phyloP scores from a whole-genome alignment of 108 stramenopile genomes.

The Craspedostauros australis region DNA sequence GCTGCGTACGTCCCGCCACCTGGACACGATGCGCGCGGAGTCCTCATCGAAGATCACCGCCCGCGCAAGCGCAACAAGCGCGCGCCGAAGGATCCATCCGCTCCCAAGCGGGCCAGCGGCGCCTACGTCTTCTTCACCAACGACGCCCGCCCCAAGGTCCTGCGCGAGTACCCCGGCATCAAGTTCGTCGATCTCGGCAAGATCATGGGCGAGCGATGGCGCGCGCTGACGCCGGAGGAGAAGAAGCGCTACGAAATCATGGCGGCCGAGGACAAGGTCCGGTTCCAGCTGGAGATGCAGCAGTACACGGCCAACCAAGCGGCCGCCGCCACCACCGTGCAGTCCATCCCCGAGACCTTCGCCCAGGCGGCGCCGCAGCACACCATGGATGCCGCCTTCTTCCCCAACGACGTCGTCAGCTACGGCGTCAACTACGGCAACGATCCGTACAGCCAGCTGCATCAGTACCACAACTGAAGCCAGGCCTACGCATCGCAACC shows the following conservation, averaged over 20 bases:
- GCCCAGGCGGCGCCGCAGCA: no score
- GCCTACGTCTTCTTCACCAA: conserved; percentile 85
- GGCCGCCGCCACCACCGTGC: no score
- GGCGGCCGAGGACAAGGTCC: conserved; percentile 80
- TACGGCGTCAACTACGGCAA: no score
- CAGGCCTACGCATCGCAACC: no score
- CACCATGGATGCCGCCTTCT: no score
- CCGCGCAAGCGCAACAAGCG: conserved; percentile 61
- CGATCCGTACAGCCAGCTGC: no score
- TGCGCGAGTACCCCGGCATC: conserved; percentile 76
- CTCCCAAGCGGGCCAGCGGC: conserved; percentile 72
- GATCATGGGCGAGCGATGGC: conserved; percentile 88
- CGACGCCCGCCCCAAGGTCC: conserved; percentile 76
- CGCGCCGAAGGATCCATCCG: conserved; percentile 61
- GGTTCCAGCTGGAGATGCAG: conserved; percentile 87
- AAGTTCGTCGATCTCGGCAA: conserved; percentile 90
- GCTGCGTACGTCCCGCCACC: conserved; percentile 66
- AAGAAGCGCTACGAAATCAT: conserved; percentile 82
- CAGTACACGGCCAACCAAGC: conserved; percentile 62
- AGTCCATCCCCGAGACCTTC: no score
- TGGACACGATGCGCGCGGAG: conserved; percentile 75
- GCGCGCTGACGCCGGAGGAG: conserved; percentile 71
- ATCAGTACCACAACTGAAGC: no score
- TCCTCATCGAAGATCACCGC: conserved; percentile 70
- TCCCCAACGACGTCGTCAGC: no score